Conservation (phyloP, 192 early-diverging fungal genomes). For the Mortierella claussenii region DNA sequence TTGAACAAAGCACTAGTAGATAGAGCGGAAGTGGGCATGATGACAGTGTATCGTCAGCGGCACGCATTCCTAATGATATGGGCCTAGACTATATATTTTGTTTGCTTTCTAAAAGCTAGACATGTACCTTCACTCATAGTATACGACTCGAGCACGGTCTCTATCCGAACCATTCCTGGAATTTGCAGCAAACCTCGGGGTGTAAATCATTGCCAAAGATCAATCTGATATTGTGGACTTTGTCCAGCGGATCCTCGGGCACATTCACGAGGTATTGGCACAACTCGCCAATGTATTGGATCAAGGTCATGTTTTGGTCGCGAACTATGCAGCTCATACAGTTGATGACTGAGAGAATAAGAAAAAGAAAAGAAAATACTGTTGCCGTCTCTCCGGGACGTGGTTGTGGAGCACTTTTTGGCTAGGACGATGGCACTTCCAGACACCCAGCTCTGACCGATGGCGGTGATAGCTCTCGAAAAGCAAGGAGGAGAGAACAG, state of each 20-base stretch:
- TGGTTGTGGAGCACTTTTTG: conserved; percentile 64
- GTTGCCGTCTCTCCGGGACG: conserved; percentile 65
- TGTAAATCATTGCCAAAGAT: conserved; percentile 77
- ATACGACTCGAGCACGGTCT: conserved; percentile 73
- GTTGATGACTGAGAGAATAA: background rate
- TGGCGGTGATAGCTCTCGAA: conserved; percentile 28
- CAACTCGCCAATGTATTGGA: conserved; percentile 76
- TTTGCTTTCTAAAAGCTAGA: conserved; percentile 50
- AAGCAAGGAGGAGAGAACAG: background rate
- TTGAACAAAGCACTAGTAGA: conserved; percentile 54
- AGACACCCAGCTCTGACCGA: conserved; percentile 27
- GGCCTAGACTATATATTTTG: background rate
- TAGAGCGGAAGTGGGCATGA: conserved; percentile 27
- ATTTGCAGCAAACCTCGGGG: conserved; percentile 72
- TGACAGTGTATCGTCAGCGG: conserved; percentile 67
- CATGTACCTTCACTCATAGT: conserved; percentile 72
- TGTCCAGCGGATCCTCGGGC: conserved; percentile 60
- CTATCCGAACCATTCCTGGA: conserved; percentile 71
- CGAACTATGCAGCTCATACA: conserved; percentile 11
- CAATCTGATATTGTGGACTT: conserved; percentile 62
- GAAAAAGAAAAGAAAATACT: background rate
- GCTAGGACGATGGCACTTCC: conserved; percentile 63
- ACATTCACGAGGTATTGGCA: conserved; percentile 70
- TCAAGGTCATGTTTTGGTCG: conserved; percentile 5
- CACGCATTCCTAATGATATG: conserved; percentile 60